Base-by-base conservation (phyloP, 805 yeast genomes). In the Pachysolen tannophilus region DNA sequence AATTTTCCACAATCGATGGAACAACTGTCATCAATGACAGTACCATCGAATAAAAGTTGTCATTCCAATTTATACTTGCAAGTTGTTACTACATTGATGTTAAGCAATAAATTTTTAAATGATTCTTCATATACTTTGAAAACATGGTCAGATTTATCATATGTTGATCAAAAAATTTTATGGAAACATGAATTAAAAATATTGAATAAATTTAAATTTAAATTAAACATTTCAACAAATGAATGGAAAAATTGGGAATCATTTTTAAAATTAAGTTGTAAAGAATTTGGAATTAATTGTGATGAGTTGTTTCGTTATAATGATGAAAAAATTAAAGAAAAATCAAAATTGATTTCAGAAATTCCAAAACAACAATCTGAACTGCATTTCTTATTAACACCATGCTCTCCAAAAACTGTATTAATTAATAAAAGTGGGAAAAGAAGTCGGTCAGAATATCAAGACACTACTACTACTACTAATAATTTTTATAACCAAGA, bases 71-170 rank as follows among this genome's bases (percentile, higher is more conserved):
- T 26, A 20, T 33, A 33, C 21, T n/a, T 27, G 8, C 17, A 26
- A 13, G 15, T 27, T 9, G 31, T 28, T 16, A 27, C 37, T 2
- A 32, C 31, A 6, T 19, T 33, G 32, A 33, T 33, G 37, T 26
- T 33, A 26, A 26, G 24, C 32, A 26, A 33, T n/a, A 33, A 33
- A 26, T 20, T 28, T 3, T 20, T 26, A 20, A 33, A 33, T 21
- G 37, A 33, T 8, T 33, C 37, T 9, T 27, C 32, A 9, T 33
- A 33, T 16, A 26, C 31, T 9, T 19, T 33, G 26, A 33, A 33
- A 25, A 33, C 37, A 7, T 33, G 37, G 37, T 14, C 37, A 5
- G 26, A 26, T 20, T 25, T 33, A n/a, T 26, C 37, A 9, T 20
- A 20, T 19, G 8, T 33, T 16, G 9, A 26, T 3, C 24, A 19